Percentiles rank a stretch among this genome's conserved stretches.
Evolutionary conservation across 2,329 filamentous ascomycete genomes (phyloP).

Genomic region (Gyromitra esculenta): DNA sequence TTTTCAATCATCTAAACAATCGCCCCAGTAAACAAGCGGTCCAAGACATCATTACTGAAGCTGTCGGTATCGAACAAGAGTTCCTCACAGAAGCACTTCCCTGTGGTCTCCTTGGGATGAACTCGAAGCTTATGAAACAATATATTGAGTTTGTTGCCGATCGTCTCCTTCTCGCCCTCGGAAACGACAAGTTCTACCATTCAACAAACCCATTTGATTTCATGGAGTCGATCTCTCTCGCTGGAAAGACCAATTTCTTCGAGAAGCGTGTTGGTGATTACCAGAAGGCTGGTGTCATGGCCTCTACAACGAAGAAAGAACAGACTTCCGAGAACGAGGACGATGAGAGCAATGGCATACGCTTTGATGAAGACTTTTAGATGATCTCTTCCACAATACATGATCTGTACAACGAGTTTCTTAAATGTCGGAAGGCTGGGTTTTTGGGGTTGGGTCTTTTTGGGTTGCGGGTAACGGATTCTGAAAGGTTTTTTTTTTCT

Average conservation of each 20-base stretch:
- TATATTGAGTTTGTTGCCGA: conserved; percentile 99
- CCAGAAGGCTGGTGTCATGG: conserved; percentile 99
- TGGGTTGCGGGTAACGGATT: conserved; percentile 41
- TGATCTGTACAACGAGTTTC: conserved; percentile 39
- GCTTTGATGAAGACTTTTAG: conserved; percentile 97
- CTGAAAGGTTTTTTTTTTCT: conserved; percentile 34
- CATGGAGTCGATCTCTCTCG: conserved; percentile 99
- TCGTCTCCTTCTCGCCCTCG: conserved; percentile 88
- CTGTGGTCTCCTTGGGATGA: conserved; percentile 95
- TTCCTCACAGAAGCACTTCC: conserved; percentile 97
- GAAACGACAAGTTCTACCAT: conserved; percentile 94
- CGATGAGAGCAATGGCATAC: conserved; percentile 79
- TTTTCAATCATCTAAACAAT: conserved; percentile 97
- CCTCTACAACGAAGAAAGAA: conserved; percentile 80
- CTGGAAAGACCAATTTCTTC: conserved; percentile 99
- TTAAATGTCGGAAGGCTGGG: conserved; percentile 36
- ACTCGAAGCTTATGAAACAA: conserved; percentile 95
- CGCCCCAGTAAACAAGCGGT: conserved; percentile 85
- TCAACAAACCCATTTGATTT: conserved; percentile 98
- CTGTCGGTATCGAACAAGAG: conserved; percentile 94
- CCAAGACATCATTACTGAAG: conserved; percentile 89
- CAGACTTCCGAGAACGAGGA: conserved; percentile 66
- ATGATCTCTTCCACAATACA: conserved; percentile 55
- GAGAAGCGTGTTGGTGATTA: conserved; percentile 99
- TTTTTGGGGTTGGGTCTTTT: conserved; percentile 44